Evolutionary conservation across 495 filamentous ascomycete species (phyloP).

Genomic region (Annulohypoxylon nitens): DNA sequence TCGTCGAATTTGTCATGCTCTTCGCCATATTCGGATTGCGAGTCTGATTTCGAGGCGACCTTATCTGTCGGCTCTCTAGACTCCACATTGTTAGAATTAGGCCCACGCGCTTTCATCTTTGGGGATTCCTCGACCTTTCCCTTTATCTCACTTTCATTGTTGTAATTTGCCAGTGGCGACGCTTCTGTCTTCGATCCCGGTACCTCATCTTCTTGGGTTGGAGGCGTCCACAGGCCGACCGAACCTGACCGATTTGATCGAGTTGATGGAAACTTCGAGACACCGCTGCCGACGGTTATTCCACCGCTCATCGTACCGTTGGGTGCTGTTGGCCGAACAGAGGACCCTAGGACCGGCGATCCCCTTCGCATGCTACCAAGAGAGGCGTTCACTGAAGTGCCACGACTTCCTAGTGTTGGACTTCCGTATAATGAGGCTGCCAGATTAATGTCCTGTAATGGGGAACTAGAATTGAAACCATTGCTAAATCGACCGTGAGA

Average conservation of each 20-base stretch:
- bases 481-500: conserved; percentile 25
- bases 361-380: conserved; percentile 52
- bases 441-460: conserved; percentile 39
- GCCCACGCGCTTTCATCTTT: conserved; percentile 14
- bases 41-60: conserved; percentile 8
- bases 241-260: conserved; percentile 44
- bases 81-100: conserved; percentile 5
- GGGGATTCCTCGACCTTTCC: conserved; percentile 12
- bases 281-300: conserved; percentile 54
- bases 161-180: conserved; percentile 63
- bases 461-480: conserved; percentile 36
- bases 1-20: conserved; percentile 46
- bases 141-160: conserved; percentile 42
- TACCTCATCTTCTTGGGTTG: conserved; percentile 47
- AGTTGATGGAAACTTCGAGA: conserved; percentile 50
- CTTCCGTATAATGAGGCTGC: conserved; percentile 52
- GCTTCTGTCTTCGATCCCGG: conserved; percentile 57
- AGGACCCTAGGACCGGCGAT: conserved; percentile 23
- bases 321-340: conserved; percentile 19
- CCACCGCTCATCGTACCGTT: conserved; percentile 42
- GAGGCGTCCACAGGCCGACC: conserved; percentile 57
- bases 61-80: not conserved
- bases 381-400: conserved; percentile 51
- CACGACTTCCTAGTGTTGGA: conserved; percentile 37
- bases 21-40: conserved; percentile 38